Evolutionary conservation across 1,284 basidiomycete genomes (phyloP).

Genomic region (Athelia psychrophila): DNA sequence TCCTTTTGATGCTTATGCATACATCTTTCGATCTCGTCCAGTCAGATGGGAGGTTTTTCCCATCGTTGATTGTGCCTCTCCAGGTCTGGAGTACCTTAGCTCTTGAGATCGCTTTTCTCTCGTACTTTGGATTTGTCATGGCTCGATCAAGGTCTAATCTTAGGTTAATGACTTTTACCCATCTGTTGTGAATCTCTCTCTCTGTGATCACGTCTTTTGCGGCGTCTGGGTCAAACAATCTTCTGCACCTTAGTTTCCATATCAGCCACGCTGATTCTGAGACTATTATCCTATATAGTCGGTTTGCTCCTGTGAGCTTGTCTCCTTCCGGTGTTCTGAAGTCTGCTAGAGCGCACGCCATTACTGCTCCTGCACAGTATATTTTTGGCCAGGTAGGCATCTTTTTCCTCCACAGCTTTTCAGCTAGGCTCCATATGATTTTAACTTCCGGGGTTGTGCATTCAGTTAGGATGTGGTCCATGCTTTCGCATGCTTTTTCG

Average conservation of each 20-base stretch:
- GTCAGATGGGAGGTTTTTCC: constrained; percentile 9
- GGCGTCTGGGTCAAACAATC: constrained; percentile 12
- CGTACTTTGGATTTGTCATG: constrained; percentile 7
- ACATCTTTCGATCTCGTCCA: constrained; percentile 4
- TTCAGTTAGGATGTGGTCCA: constrained; percentile 19
- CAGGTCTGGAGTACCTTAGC: constrained; percentile 9
- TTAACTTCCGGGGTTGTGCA: constrained; percentile 8
- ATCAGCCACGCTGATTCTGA: constrained; percentile 26
- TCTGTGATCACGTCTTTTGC: neutral
- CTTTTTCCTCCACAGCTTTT: constrained; percentile 6
- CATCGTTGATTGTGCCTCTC: constrained; percentile 6
- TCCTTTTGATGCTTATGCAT: too few species aligned
- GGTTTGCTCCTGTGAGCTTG: neutral
- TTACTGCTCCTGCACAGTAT: constrained; percentile 7
- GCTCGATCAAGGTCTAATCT: constrained; percentile 9
- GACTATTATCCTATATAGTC: constrained; percentile 25
- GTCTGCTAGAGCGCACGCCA: constrained; percentile 6
- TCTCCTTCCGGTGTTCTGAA: constrained; percentile 6
- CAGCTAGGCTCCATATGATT: constrained; percentile 11
- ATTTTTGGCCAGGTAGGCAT: constrained; percentile 6
- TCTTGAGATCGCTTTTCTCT: constrained; percentile 6
- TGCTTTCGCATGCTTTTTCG: constrained; percentile 7
- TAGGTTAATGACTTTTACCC: constrained; percentile 9
- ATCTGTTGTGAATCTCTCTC: constrained; percentile 8
- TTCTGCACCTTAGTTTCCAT: constrained; percentile 25